phyloP scores from a whole-genome alignment of 2,329 filamentous ascomycete species.

The Albifimbria verrucaria region DNA sequence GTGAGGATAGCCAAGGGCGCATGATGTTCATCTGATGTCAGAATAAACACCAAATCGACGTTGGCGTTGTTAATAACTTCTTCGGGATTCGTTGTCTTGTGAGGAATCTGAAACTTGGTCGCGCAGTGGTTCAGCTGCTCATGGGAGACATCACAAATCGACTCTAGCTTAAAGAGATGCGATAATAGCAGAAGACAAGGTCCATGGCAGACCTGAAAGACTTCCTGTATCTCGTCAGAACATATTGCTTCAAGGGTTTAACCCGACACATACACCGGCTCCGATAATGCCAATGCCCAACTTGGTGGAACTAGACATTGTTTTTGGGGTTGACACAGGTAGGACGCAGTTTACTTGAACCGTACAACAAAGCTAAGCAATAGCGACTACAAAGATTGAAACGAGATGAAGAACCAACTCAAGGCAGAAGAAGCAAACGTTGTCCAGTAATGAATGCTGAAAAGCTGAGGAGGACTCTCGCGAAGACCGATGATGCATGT shows the following conservation, averaged over 20 bases:
- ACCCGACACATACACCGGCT: neutral
- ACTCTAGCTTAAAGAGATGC: constrained; percentile 39
- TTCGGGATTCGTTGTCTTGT: constrained; percentile 31
- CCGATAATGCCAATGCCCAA: neutral
- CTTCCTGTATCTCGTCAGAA: constrained; percentile 4
- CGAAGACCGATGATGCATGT: too few species aligned
- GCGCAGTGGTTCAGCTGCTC: constrained; percentile 19
- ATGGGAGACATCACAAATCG: constrained; percentile 47
- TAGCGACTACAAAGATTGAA: too few species aligned
- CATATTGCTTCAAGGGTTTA: neutral
- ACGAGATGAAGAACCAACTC: too few species aligned
- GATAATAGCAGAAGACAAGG: constrained; percentile 27
- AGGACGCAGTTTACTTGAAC: too few species aligned
- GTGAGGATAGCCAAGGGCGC: constrained; percentile 45
- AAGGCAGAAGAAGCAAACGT: too few species aligned
- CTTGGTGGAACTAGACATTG: too few species aligned
- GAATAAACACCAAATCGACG: constrained; percentile 51
- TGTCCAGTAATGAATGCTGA: too few species aligned
- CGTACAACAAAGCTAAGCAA: too few species aligned
- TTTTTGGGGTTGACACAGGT: too few species aligned
- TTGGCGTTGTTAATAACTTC: constrained; percentile 37
- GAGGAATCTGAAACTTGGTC: constrained; percentile 26
- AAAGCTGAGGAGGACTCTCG: too few species aligned
- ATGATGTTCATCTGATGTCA: constrained; percentile 51
- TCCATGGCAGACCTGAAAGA: constrained; percentile 15